Conservation (phyloP, 768 basidiomycete genomes). For the Imleria badia region DNA sequence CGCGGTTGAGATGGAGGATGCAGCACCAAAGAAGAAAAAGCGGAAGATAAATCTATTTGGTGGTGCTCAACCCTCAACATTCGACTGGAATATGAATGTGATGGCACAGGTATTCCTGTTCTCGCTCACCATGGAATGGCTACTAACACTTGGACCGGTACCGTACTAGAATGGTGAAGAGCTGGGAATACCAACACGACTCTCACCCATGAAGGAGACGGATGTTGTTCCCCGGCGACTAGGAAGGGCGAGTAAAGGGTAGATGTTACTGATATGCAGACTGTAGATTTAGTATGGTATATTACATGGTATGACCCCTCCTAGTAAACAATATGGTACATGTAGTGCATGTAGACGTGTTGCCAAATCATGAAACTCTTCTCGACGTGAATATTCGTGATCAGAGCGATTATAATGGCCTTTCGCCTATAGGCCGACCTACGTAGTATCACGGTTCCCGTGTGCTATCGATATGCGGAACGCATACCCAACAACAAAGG, state of each 20-base stretch:
- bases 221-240: slow-evolving; percentile 49
- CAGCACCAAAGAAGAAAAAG: slow-evolving; percentile 60
- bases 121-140: neutral
- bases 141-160: neutral
- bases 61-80: slow-evolving; percentile 38
- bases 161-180: slow-evolving; percentile 36
- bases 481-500: slow-evolving; percentile 51
- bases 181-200: slow-evolving; percentile 60
- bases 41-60: slow-evolving; percentile 68
- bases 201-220: slow-evolving; percentile 66
- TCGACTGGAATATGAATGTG: slow-evolving; percentile 49
- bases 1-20: slow-evolving; percentile 26
- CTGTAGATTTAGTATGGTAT: neutral
- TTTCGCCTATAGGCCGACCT: slow-evolving; percentile 49
- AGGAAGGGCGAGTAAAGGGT: slow-evolving; percentile 29
- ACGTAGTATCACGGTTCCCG: slow-evolving; percentile 39
- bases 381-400: slow-evolving; percentile 65
- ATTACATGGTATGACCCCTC: neutral
- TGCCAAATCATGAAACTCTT: slow-evolving; percentile 88
- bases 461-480: slow-evolving; percentile 56
- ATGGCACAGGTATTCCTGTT: slow-evolving; percentile 36
- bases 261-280: neutral
- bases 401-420: slow-evolving; percentile 85
- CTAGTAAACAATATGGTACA: neutral
- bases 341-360: slow-evolving; percentile 37